These are phyloP conservation scores for Pterocarpus santalinus DNA, from an alignment of 306 rosid species.

Conservation along the genomic window DNA sequence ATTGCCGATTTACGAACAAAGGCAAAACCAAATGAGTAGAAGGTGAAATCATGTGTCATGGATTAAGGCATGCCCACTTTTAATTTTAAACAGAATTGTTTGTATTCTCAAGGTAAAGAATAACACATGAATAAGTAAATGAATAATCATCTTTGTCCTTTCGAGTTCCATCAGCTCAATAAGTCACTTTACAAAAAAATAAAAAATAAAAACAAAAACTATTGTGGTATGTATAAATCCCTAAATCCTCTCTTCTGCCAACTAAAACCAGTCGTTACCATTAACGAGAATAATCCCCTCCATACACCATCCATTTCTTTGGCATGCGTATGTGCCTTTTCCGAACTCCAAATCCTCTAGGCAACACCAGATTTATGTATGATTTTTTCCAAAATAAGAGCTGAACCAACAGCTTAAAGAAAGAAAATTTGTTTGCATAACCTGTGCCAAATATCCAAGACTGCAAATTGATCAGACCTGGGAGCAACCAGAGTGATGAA, in stretches of 20 bases:
- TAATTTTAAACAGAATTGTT: conserved; percentile 43
- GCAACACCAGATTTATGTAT: conserved; percentile 40
- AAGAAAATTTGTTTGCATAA: conserved; percentile 38
- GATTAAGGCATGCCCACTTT: conserved; percentile 42
- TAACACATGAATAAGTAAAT: conserved; percentile 52
- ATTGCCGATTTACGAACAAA: conserved; percentile 66
- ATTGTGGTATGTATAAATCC: conserved; percentile 34
- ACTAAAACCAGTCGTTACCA: conserved; percentile 44
- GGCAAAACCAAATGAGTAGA: conserved; percentile 46
- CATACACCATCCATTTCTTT: conserved; percentile 40
- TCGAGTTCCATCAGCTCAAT: conserved; percentile 41
- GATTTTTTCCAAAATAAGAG: conserved; percentile 42
- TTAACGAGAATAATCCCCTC: conserved; percentile 33
- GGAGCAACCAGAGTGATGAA: conserved; percentile 55
- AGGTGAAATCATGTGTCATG: conserved; percentile 19
- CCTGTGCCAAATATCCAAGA: conserved; percentile 52
- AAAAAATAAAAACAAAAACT: background rate
- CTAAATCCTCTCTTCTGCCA: conserved; percentile 37
- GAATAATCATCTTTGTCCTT: conserved; percentile 40
- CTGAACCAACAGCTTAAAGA: conserved; percentile 33
- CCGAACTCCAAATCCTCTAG: conserved; percentile 39
- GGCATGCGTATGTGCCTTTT: conserved; percentile 18
- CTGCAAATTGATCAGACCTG: conserved; percentile 50
- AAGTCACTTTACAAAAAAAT: conserved; percentile 5
- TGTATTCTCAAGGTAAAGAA: conserved; percentile 47